A percentile compares a stretch with the other conserved stretches of the same genome.
phyloP scores from a whole-genome alignment of 768 basidiomycete species.

The Rhizopogon rudus region DNA sequence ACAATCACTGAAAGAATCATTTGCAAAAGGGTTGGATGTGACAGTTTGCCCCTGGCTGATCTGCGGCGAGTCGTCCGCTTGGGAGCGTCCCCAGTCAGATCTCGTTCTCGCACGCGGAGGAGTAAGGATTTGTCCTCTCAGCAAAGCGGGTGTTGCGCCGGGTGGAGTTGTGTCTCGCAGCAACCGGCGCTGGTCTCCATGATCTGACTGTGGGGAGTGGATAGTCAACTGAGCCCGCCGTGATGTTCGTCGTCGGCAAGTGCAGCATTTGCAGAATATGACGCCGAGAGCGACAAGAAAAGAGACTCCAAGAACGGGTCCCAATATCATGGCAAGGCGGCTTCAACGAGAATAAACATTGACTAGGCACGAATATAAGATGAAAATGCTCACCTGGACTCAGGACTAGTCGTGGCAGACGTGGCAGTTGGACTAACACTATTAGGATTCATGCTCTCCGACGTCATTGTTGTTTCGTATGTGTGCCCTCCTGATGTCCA shows the following conservation, averaged over 20 bases:
- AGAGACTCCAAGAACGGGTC: constrained; percentile 4
- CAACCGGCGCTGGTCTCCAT: neutral
- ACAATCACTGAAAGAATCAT: constrained; percentile 5
- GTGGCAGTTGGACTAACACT: neutral
- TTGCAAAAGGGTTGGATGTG: constrained; percentile 13
- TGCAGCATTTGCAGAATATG: constrained; percentile 2
- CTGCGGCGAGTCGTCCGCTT: constrained; percentile 7
- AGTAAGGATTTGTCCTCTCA: neutral
- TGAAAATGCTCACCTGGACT: constrained; percentile 6
- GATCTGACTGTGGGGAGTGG: neutral
- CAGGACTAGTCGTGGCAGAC: constrained; percentile 1
- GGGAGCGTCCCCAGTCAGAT: neutral
- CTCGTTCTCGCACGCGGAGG: neutral
- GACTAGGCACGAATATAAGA: no score
- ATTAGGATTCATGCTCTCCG: neutral
- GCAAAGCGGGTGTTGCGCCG: neutral
- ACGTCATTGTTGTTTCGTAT: constrained; percentile 3
- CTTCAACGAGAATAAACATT: constrained; percentile 5
- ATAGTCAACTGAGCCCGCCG: neutral
- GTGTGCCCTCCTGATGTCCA: neutral
- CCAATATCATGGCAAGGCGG: constrained; percentile 8
- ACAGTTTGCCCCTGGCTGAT: constrained; percentile 3
- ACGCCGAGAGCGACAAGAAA: constrained; percentile 6
- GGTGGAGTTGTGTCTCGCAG: constrained; percentile 1
- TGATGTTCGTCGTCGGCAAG: neutral